Percentiles rank a stretch among this genome's conserved stretches.
Evolutionary conservation across 306 rosid genomes (phyloP).

Genomic region (Lithocarpus polystachyus): DNA sequence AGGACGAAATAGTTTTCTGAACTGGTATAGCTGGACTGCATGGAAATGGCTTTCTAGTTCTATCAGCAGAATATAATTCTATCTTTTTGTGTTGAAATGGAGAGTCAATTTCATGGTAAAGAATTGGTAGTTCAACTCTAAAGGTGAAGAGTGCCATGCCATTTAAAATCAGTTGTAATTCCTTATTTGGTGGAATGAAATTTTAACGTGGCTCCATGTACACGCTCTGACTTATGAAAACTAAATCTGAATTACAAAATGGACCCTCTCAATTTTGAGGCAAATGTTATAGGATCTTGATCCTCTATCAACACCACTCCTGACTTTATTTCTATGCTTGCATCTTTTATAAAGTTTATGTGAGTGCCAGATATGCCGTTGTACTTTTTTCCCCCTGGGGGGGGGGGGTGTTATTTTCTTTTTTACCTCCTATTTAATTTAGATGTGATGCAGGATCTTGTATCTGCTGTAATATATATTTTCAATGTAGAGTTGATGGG

Average conservation of each 20-base stretch:
- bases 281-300: too few relatives aligned
- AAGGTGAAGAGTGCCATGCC: too few relatives aligned
- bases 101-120: too few relatives aligned
- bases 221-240: too few relatives aligned
- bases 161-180: too few relatives aligned
- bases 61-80: not conserved
- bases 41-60: constrained; percentile 9
- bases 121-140: too few relatives aligned
- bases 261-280: too few relatives aligned
- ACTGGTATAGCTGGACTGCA: constrained; percentile 11
- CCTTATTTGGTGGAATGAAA: too few relatives aligned
- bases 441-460: not conserved
- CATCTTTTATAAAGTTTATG: constrained; percentile 11
- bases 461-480: not conserved
- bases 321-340: not conserved
- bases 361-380: not conserved
- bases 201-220: too few relatives aligned
- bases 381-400: not conserved
- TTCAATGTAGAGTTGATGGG: not conserved
- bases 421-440: not conserved
- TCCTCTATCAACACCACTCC: not conserved
- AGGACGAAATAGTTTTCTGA: not conserved
- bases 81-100: too few relatives aligned
- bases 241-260: too few relatives aligned
- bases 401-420: not conserved